Base-by-base conservation (phyloP, 176 grass and related monocot genomes). In the barley (Hordeum vulgare) region DNA sequence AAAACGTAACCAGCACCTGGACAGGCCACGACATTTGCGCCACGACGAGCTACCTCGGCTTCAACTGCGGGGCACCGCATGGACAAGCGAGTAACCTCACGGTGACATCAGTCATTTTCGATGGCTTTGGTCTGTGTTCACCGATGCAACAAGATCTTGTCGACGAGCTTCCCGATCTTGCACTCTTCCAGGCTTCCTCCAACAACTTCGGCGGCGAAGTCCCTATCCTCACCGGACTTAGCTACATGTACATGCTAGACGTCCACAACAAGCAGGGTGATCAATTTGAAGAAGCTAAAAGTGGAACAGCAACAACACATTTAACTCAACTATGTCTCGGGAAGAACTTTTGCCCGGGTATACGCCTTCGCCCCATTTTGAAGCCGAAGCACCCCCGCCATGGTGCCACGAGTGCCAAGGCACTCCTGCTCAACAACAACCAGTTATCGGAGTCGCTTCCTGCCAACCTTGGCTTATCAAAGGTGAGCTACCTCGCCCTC, bases 161-260 rank as follows among this genome's bases (percentile, higher is more conserved):
- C 0, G 34, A 71, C 10, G 0, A 64, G 24, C 51, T 93, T 9
- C 83, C 91, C 0, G 86, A 94, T 27, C 39, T 94, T 0, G 84
- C 92, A 0, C 7, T 91, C 18, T 91, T 89, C 66, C 92, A 94
- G 1, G 81, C 92, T 3, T 61, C 86, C 4, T 92, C 93, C 17
- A 94, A 94, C 78, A 42, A 76, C 1, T 88, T 94, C 0, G 9
- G 39, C 0, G 40, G 77, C 8, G 39, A 14, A 0, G 6, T 83
- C 3, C 89, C 92, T 49, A 11, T 4, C 42, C 0, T 44, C 0
- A 37, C 36, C 36, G 36, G 42, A 44, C 3, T 39, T 39, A 44
- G 11, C 42, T 44, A 44, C 42, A 0, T 0, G 42, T 44, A 13
- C 42, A 11, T 13, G 42, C 13, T 44, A 11, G 2, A 11, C 2